Evolutionary conservation across 306 rosid species (phyloP).

Genomic region (Sechiopsis laciniata): DNA sequence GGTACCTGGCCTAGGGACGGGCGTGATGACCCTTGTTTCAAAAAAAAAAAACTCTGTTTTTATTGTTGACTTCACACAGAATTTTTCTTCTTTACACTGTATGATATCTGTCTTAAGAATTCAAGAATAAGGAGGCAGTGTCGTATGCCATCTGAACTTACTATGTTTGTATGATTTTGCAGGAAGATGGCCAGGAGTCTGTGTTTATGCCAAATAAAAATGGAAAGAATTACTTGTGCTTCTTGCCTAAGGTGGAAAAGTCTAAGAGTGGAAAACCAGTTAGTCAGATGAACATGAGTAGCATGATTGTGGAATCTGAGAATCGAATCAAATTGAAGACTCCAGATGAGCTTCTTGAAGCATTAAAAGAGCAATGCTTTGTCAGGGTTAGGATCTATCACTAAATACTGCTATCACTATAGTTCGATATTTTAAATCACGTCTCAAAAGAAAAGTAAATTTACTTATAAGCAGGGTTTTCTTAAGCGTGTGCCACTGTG

Average conservation of each 20-base stretch:
- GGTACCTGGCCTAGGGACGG: too few species aligned
- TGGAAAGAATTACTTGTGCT: constrained; percentile 70
- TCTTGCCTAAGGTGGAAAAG: constrained; percentile 84
- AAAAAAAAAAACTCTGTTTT: too few species aligned
- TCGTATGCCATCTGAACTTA: too few species aligned
- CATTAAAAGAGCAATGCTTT: constrained; percentile 64
- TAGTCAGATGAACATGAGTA: constrained; percentile 60
- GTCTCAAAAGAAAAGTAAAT: neutral
- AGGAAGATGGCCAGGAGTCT: constrained; percentile 85
- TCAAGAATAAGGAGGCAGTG: neutral
- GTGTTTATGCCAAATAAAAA: constrained; percentile 59
- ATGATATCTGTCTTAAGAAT: constrained; percentile 10
- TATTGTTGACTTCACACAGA: neutral
- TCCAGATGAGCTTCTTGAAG: constrained; percentile 90
- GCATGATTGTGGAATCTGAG: constrained; percentile 81
- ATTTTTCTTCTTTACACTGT: neutral
- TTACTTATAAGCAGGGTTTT: neutral
- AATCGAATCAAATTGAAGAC: constrained; percentile 74
- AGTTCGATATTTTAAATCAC: neutral
- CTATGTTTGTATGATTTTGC: constrained; percentile 24
- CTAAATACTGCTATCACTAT: constrained; percentile 3
- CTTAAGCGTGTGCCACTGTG: neutral
- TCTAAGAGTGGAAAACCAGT: constrained; percentile 55
- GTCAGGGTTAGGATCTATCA: constrained; percentile 51
- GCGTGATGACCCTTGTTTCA: too few species aligned